Base-by-base conservation (phyloP, 73 alveolate genomes). In the Paramecium primaurelia region DNA sequence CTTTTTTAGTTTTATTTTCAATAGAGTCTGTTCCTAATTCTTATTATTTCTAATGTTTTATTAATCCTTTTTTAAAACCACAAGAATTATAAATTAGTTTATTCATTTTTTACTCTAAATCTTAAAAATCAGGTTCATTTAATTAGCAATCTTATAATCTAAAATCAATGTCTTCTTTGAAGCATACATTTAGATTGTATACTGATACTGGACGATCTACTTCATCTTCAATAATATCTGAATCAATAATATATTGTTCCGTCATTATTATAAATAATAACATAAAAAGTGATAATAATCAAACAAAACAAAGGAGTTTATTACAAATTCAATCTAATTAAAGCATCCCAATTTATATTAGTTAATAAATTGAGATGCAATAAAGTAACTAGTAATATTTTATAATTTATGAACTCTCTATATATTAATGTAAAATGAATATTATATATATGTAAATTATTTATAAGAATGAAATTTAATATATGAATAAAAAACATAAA, bases 71-170 rank as follows among this genome's bases (percentile, higher is more conserved):
- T 64, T 64, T 64, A 64, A 64, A 64, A 34, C 84, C 84, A 64
- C 47, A 64, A 12, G 42, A 64, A 28, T 64, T 64, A 64, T 64
- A 64, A 10, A 11, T 28, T 64, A 64, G 47, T 26, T 64, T 64
- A 34, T 64, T 64, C 84, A 64, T 64, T 34, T 64, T 64, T 64
- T 64, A 32, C 47, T 64, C 84, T 64, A 64, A 64, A 64, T 64
- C 84, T 34, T 64, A 64, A 14, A 64, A 25, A 64, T 64, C 84
- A 12, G 84, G 84, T 34, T 64, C 84, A 26, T 64, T 64, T 12
- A 64, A 64, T 64, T 64, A 64, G 9, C 51, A 64, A 64, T 64
- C 84, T 34, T 64, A 12, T 6, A 64, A 14, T 64, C 84, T 28
- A 64, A 64, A 34, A 64, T 64, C 84, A 32, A 64, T 32, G 49